Conservation (phyloP, 768 basidiomycete genomes). For the Mycena sanguinolenta region DNA sequence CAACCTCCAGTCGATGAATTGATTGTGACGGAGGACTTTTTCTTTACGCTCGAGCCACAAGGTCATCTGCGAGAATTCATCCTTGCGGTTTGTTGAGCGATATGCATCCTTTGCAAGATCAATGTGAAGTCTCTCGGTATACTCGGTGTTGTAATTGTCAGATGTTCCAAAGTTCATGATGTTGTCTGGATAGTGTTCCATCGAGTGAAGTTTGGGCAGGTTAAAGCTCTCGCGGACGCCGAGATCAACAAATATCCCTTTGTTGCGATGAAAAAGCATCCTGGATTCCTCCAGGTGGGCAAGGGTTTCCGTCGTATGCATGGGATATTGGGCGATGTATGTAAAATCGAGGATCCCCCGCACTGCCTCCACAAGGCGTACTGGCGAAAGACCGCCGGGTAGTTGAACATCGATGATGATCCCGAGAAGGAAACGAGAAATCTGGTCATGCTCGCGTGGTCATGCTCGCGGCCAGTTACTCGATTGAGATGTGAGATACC, state of each 20-base stretch:
- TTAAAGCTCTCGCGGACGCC: neutral
- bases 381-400: no score
- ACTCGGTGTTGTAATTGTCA: neutral
- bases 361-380: no score
- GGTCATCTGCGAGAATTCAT: no score
- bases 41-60: no score
- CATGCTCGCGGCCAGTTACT: constrained; percentile 51
- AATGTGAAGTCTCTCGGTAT: no score
- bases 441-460: no score
- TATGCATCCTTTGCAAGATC: no score
- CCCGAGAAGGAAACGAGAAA: no score
- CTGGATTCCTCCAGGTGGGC: neutral
- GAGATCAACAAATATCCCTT: neutral
- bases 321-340: neutral
- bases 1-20: no score
- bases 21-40: no score
- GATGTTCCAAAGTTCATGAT: neutral
- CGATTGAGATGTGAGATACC: constrained; percentile 50
- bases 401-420: no score
- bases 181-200: neutral
- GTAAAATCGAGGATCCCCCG: neutral
- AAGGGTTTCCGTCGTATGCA: neutral
- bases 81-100: no score
- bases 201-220: neutral
- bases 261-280: neutral